These are phyloP conservation scores for Sporothrix brasiliensis DNA, from an alignment of 2,329 filamentous ascomycete species.

Conservation along the genomic window DNA sequence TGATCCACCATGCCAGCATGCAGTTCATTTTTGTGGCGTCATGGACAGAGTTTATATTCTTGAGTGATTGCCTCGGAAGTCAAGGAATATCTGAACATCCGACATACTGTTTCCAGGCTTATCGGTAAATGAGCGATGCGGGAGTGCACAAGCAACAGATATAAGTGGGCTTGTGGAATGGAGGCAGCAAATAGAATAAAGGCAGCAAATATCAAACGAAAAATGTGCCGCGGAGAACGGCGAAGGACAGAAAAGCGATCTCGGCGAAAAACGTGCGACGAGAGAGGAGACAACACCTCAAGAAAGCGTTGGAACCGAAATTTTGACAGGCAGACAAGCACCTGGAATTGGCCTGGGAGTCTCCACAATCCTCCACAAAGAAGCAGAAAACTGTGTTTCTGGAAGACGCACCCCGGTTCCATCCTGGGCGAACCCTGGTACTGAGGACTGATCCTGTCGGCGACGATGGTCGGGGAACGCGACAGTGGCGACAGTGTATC, in stretches of 20 bases:
- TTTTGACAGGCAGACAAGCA: constrained; percentile 16
- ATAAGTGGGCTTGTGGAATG: no score
- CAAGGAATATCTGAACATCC: no score
- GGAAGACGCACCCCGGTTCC: constrained; percentile 11
- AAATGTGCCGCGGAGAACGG: no score
- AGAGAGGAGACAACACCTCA: background rate
- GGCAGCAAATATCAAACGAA: no score
- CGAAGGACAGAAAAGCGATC: no score
- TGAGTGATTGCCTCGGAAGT: no score
- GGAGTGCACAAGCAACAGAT: no score
- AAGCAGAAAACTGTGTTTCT: constrained; percentile 9
- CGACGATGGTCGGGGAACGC: constrained; percentile 1
- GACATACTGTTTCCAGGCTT: no score
- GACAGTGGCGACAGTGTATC: background rate
- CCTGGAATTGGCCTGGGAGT: no score
- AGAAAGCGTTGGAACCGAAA: constrained; percentile 9
- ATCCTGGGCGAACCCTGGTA: constrained; percentile 12
- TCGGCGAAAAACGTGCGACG: background rate
- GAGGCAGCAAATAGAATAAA: no score
- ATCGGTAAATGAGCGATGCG: no score
- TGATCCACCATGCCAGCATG: constrained; percentile 6
- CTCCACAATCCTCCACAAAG: background rate
- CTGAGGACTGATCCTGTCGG: background rate
- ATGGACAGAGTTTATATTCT: no score
- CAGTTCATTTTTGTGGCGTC: background rate